phyloP scores from a whole-genome alignment of 805 yeast species.

The Candida germanica region DNA sequence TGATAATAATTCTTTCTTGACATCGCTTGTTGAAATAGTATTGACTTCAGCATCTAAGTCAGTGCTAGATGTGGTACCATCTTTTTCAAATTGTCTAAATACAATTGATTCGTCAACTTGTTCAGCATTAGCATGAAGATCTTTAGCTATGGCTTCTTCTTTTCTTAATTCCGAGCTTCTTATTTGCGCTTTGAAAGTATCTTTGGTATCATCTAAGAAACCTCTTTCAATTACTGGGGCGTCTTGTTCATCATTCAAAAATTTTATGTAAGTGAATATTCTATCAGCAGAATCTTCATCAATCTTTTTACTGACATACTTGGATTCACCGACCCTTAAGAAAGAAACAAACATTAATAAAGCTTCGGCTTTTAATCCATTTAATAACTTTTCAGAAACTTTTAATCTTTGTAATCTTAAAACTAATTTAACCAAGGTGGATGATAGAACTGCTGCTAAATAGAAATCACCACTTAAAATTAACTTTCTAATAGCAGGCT shows the following conservation, averaged over 20 bases:
- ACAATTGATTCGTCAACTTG: constrained; percentile 74
- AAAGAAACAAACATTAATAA: constrained; percentile 88
- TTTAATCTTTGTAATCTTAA: constrained; percentile 65
- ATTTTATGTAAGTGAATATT: constrained; percentile 80
- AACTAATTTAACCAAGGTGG: constrained; percentile 84
- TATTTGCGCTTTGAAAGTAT: constrained; percentile 75
- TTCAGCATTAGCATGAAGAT: constrained; percentile 60
- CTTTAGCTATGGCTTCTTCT: constrained; percentile 54
- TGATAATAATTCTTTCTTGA: constrained; percentile 56
- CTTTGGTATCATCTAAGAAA: constrained; percentile 83
- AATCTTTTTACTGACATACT: constrained; percentile 65
- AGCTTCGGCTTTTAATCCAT: constrained; percentile 93
- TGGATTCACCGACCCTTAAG: constrained; percentile 79
- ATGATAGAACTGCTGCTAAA: constrained; percentile 81
- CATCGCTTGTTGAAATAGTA: constrained; percentile 47
- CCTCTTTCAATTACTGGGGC: constrained; percentile 55
- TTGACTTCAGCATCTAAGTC: constrained; percentile 54
- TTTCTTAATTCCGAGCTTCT: constrained; percentile 56
- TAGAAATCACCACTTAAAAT: constrained; percentile 87
- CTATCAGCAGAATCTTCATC: constrained; percentile 98
- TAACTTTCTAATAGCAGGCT: constrained; percentile 77
- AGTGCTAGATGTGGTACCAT: constrained; percentile 16
- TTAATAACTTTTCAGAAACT: constrained; percentile 53
- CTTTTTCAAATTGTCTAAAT: constrained; percentile 73
- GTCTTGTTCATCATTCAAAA: constrained; percentile 65